phyloP scores from a whole-genome alignment of 2,329 filamentous ascomycete species.

The Fusarium sp. region DNA sequence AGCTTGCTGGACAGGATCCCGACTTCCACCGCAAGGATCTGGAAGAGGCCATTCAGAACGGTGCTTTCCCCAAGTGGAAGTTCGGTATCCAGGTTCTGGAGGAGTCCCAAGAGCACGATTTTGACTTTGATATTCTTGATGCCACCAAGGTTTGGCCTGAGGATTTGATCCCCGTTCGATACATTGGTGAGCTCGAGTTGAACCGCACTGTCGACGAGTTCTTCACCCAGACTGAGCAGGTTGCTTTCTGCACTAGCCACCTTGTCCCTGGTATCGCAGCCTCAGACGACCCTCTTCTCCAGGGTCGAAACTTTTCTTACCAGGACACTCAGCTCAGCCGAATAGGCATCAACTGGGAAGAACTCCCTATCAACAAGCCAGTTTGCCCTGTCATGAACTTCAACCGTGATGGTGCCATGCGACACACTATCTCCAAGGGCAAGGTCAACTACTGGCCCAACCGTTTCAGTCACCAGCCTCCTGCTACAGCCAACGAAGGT shows the following conservation, averaged over 20 bases:
- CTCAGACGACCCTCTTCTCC: conserved; percentile 79
- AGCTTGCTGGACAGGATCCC: conserved; percentile 79
- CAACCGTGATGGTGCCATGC: conserved; percentile 79
- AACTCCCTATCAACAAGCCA: conserved; percentile 81
- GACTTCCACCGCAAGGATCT: conserved; percentile 87
- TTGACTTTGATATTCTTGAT: conserved; percentile 88
- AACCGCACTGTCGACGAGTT: conserved; percentile 85
- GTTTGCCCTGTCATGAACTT: conserved; percentile 81
- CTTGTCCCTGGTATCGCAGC: conserved; percentile 83
- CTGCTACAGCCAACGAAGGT: conserved; percentile 71
- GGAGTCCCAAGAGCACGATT: conserved; percentile 78
- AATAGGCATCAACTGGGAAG: conserved; percentile 80
- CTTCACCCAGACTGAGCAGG: conserved; percentile 85
- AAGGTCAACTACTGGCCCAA: conserved; percentile 75
- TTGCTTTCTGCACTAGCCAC: conserved; percentile 84
- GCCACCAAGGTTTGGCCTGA: conserved; percentile 90
- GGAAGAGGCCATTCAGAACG: conserved; percentile 77
- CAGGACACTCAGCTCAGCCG: conserved; percentile 77
- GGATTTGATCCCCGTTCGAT: conserved; percentile 78
- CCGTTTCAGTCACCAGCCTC: conserved; percentile 72
- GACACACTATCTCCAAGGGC: conserved; percentile 77
- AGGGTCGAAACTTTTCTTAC: conserved; percentile 79
- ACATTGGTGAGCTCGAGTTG: conserved; percentile 83
- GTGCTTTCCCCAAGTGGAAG: conserved; percentile 80
- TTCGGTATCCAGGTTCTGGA: conserved; percentile 84